Percentiles rank a stretch among this genome's conserved stretches.
phyloP scores from a whole-genome alignment of 73 alveolate genomes.

The Paramecium bursaria region DNA sequence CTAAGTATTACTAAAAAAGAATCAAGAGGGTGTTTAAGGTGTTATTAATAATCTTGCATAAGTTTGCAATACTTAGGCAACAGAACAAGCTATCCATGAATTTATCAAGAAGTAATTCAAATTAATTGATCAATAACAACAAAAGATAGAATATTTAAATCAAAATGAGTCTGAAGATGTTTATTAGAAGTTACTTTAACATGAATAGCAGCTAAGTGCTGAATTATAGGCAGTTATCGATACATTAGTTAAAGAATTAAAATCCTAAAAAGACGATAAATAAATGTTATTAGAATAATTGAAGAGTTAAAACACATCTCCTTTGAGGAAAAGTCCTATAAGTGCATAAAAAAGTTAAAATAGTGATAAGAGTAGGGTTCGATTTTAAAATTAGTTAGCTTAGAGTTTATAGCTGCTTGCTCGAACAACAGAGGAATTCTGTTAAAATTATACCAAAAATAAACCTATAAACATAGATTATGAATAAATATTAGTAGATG shows the following conservation, averaged over 20 bases:
- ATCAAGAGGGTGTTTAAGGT: neutral
- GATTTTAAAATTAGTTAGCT: conserved; percentile 1
- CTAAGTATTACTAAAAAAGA: conserved; percentile 1
- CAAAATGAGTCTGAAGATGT: conserved; percentile 8
- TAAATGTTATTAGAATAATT: conserved; percentile 32
- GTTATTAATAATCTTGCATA: conserved; percentile 7
- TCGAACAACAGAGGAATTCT: neutral
- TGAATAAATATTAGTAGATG: conserved; percentile 31
- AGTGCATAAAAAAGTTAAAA: conserved; percentile 39
- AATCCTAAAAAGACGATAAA: conserved; percentile 30
- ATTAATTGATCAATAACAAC: neutral
- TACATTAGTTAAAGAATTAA: conserved; percentile 23
- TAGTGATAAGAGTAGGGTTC: neutral
- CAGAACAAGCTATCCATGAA: neutral
- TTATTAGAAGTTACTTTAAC: conserved; percentile 34
- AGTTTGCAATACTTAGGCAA: conserved; percentile 7
- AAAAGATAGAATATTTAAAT: conserved; percentile 26
- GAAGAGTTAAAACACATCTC: neutral
- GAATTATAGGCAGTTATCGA: conserved; percentile 44
- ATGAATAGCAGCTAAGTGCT: conserved; percentile 6
- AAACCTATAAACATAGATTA: neutral
- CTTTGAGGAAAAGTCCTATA: neutral
- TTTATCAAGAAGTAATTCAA: neutral
- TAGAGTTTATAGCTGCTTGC: neutral
- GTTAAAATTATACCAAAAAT: neutral